A percentile compares a stretch with the other conserved stretches of the same genome.
Evolutionary conservation across 2,329 filamentous ascomycete genomes (phyloP).

Genomic region (Didymella exigua): DNA sequence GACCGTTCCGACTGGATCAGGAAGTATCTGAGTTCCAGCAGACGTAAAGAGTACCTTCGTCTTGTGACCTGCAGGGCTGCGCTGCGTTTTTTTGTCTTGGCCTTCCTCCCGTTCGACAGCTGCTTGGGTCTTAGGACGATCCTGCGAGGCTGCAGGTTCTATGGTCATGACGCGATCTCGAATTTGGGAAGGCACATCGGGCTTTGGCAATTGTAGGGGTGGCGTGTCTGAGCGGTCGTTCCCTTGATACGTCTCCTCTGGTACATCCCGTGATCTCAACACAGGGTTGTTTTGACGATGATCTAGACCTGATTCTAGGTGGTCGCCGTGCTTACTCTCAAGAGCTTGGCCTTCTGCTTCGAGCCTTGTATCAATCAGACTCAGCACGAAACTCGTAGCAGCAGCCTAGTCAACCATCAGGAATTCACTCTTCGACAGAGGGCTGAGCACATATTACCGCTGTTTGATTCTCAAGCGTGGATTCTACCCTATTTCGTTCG

Average conservation of each 20-base stretch:
- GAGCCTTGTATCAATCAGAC: not conserved
- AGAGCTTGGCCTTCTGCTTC: not conserved
- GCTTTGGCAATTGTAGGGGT: not conserved
- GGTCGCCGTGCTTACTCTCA: not conserved
- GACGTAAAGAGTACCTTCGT: not conserved
- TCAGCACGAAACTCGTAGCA: not conserved
- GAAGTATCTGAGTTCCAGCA: not conserved
- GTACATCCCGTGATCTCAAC: not conserved
- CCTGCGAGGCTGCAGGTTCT: not conserved
- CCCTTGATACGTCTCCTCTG: not conserved
- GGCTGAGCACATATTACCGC: not conserved
- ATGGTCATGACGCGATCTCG: not conserved
- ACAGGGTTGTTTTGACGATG: not conserved
- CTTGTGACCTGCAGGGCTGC: not conserved
- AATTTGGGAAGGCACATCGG: not conserved
- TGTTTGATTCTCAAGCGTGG: not conserved
- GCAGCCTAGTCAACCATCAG: not conserved
- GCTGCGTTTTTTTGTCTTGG: not conserved
- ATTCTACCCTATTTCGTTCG: not conserved
- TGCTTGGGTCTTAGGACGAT: not conserved
- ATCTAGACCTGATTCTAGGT: not conserved
- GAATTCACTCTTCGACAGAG: too few species aligned
- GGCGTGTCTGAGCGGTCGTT: not conserved
- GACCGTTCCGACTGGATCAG: too few species aligned
- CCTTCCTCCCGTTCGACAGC: not conserved